phyloP scores from a whole-genome alignment of 371 early-diverging fungal species.

The Neoconidiobolus thromboides region DNA sequence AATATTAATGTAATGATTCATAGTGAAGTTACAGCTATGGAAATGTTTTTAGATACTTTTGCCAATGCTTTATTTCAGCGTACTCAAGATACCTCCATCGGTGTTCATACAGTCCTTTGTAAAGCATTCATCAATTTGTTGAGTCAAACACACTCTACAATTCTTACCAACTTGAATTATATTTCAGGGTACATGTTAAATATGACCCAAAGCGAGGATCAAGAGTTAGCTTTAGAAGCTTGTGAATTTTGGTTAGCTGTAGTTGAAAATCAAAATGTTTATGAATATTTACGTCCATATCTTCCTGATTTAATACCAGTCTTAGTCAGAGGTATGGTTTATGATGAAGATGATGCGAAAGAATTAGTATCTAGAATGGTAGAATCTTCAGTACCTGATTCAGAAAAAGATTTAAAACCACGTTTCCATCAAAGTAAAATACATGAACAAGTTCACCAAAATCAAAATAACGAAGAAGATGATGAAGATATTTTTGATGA shows the following conservation, averaged over 20 bases:
- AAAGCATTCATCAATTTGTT: conserved; percentile 70
- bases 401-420: conserved; percentile 80
- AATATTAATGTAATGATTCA: conserved; percentile 65
- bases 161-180: conserved; percentile 64
- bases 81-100: conserved; percentile 54
- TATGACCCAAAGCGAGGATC: conserved; percentile 63
- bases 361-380: conserved; percentile 61
- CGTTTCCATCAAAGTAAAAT: conserved; percentile 68
- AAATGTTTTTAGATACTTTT: conserved; percentile 48
- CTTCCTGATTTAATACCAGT: conserved; percentile 71
- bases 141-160: conserved; percentile 58
- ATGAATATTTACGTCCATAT: conserved; percentile 55
- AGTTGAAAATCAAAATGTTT: conserved; percentile 71
- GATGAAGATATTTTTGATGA: conserved; percentile 70
- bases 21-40: conserved; percentile 41
- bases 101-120: conserved; percentile 82
- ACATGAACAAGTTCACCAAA: conserved; percentile 43
- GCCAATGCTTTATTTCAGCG: conserved; percentile 58
- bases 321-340: conserved; percentile 83
- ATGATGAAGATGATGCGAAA: conserved; percentile 72
- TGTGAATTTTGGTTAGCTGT: conserved; percentile 95
- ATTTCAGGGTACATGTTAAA: conserved; percentile 87
- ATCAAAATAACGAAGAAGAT: conserved; percentile 56
- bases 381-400: conserved; percentile 66
- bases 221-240: conserved; percentile 76